Conservation (phyloP, 495 filamentous ascomycete species). For the Diplogelasinospora grovesii region DNA sequence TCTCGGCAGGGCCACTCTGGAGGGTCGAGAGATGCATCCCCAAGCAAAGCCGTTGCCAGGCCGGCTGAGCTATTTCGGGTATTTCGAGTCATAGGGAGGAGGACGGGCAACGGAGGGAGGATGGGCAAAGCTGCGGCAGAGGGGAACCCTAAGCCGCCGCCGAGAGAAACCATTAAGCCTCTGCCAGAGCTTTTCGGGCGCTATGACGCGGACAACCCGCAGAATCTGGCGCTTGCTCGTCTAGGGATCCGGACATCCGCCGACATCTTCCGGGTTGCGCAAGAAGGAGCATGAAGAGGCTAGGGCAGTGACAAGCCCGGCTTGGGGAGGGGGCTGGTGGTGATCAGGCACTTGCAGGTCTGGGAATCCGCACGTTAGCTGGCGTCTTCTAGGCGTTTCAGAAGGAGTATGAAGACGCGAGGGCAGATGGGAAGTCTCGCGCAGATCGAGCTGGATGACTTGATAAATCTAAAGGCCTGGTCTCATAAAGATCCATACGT, state of each 20-base stretch:
- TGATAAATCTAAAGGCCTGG: background rate
- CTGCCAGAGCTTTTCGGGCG: too few relatives aligned
- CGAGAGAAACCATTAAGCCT: too few relatives aligned
- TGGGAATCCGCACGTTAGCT: background rate
- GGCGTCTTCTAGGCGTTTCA: background rate
- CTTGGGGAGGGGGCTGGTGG: background rate
- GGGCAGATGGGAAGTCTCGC: background rate
- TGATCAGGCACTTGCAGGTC: background rate
- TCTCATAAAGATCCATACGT: background rate
- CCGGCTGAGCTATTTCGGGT: too few relatives aligned
- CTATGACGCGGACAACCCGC: too few relatives aligned
- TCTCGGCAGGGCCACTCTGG: too few relatives aligned
- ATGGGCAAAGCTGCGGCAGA: too few relatives aligned
- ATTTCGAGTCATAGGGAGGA: too few relatives aligned
- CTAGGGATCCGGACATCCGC: constrained; percentile 1
- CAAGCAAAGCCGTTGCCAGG: too few relatives aligned
- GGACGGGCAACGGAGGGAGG: too few relatives aligned
- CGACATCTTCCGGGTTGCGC: constrained; percentile 1
- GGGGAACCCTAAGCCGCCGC: too few relatives aligned
- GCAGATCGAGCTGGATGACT: background rate
- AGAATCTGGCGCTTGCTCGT: background rate
- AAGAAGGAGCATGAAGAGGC: background rate
- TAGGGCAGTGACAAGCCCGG: background rate
- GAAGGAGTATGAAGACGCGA: background rate
- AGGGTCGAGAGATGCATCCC: too few relatives aligned